phyloP scores from a whole-genome alignment of 106 monocot genomes.

The Acorus gramineus region DNA sequence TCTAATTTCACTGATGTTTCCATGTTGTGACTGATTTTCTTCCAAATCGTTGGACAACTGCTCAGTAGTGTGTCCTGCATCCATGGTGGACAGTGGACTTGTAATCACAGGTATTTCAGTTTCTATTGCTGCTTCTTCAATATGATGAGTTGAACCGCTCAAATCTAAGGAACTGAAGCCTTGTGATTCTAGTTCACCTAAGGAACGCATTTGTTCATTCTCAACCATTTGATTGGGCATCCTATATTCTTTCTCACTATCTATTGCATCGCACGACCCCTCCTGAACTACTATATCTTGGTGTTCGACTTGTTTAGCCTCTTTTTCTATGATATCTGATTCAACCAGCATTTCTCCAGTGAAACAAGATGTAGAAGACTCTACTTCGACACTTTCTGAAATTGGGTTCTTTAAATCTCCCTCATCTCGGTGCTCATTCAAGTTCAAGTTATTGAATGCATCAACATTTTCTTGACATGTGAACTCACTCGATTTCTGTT shows the following conservation, averaged over 20 bases:
- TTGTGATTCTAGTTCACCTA: neutral
- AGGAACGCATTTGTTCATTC: neutral
- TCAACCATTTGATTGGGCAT: neutral
- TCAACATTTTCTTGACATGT: neutral
- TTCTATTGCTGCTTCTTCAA: neutral
- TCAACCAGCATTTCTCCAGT: too few relatives aligned
- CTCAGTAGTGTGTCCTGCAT: too few relatives aligned
- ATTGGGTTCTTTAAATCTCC: slow-evolving; percentile 1
- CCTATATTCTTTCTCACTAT: too few relatives aligned
- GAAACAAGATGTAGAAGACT: too few relatives aligned
- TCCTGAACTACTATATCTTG: too few relatives aligned
- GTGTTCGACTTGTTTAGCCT: too few relatives aligned
- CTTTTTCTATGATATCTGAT: too few relatives aligned
- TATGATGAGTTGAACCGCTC: neutral
- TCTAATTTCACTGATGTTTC: slow-evolving; percentile 18
- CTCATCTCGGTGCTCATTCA: neutral
- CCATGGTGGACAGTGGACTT: too few relatives aligned
- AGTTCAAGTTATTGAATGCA: neutral
- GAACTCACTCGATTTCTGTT: slow-evolving; percentile 1
- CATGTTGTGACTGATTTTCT: slow-evolving; percentile 37
- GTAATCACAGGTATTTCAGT: too few relatives aligned
- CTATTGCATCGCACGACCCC: too few relatives aligned
- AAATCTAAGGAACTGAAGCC: neutral
- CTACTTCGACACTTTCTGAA: too few relatives aligned
- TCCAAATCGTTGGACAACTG: slow-evolving; percentile 2